phyloP scores from a whole-genome alignment of 1,284 basidiomycete genomes.

The Boletellus deceptivus region DNA sequence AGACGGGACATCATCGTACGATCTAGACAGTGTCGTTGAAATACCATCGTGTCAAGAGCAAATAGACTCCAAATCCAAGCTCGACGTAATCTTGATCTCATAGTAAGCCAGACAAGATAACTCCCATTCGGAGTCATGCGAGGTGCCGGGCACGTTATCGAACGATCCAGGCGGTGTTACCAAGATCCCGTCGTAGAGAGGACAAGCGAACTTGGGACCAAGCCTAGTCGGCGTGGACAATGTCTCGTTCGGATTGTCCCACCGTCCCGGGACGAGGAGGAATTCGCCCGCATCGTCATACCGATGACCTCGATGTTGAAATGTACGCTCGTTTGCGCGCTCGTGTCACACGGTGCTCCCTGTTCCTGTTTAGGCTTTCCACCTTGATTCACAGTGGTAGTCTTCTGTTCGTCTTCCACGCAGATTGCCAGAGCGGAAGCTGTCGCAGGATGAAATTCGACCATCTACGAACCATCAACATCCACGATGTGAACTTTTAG shows the following conservation, averaged over 20 bases:
- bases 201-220: not conserved
- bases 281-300: conserved; percentile 12
- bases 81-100: not conserved
- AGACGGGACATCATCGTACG: not conserved
- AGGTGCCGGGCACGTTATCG: too few species aligned
- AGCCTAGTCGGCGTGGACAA: not conserved
- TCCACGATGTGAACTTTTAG: fast-evolving
- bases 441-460: conserved; percentile 20
- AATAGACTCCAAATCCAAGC: too few species aligned
- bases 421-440: conserved; percentile 18
- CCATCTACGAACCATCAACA: conserved; percentile 2
- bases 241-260: too few species aligned
- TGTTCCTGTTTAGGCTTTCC: not conserved
- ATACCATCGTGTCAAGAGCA: conserved; percentile 3
- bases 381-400: not conserved
- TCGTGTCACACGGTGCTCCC: conserved; percentile 22
- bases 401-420: conserved; percentile 19
- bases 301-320: conserved; percentile 22
- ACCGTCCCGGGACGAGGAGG: conserved; percentile 8
- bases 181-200: too few species aligned
- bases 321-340: not conserved
- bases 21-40: not conserved
- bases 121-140: not conserved
- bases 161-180: too few species aligned
- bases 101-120: not conserved